A percentile compares a stretch with the other conserved stretches of the same genome.
Evolutionary conservation across 2,329 filamentous ascomycete species (phyloP).

Genomic region (Aspergillus sp.): DNA sequence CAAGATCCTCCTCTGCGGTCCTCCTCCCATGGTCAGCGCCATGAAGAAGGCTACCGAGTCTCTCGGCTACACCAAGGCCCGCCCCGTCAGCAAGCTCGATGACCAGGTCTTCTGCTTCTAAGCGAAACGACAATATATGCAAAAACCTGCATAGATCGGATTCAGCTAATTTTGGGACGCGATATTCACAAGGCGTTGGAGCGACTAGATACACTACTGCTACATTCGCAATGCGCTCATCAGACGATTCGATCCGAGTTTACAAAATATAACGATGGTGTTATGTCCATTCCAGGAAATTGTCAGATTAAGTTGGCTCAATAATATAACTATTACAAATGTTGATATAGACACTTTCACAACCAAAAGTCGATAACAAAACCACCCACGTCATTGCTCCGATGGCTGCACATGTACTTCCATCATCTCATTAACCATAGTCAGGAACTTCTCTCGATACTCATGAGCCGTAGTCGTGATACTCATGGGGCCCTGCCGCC

Average conservation of each 20-base stretch:
- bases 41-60: constrained; percentile 94
- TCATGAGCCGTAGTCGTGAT: constrained; percentile 69
- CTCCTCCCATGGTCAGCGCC: constrained; percentile 92
- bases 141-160: neutral
- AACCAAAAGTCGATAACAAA: neutral
- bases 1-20: constrained; percentile 93
- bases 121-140: constrained; percentile 15
- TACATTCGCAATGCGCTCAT: neutral
- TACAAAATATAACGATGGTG: constrained; percentile 1
- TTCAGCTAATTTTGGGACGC: neutral
- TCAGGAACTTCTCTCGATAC: constrained; percentile 60
- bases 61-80: constrained; percentile 87
- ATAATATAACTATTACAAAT: neutral
- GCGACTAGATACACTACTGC: neutral
- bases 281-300: neutral
- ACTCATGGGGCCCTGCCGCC: constrained; percentile 68
- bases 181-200: neutral
- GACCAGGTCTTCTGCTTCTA: constrained; percentile 98
- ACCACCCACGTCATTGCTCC: neutral
- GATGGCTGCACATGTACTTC: constrained; percentile 27
- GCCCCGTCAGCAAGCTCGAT: constrained; percentile 93
- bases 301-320: neutral
- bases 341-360: neutral
- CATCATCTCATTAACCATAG: constrained; percentile 51
- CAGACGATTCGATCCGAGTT: neutral